Evolutionary conservation across 305 asterid species (phyloP).

Genomic region (Lippia alba): DNA sequence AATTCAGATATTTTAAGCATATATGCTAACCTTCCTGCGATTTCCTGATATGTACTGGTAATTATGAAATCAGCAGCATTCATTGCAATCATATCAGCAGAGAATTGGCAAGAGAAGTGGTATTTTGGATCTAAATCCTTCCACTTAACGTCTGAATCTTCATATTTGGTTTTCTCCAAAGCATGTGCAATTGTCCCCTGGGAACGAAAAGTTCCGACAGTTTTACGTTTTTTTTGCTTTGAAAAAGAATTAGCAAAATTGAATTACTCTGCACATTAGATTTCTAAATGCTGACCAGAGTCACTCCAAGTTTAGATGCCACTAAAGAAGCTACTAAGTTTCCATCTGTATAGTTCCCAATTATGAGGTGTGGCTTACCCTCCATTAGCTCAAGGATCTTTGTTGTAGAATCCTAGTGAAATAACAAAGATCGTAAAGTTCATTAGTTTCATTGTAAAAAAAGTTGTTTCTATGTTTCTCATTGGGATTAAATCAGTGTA

Average conservation of each 20-base stretch:
- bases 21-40: slow-evolving; percentile 71
- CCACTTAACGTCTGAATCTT: slow-evolving; percentile 72
- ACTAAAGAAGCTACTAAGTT: slow-evolving; percentile 74
- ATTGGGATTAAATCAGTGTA: too few relatives aligned
- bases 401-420: slow-evolving; percentile 61
- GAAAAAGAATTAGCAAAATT: background rate
- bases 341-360: slow-evolving; percentile 83
- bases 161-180: slow-evolving; percentile 76
- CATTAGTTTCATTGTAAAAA: slow-evolving; percentile 18
- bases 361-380: slow-evolving; percentile 75
- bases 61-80: slow-evolving; percentile 74
- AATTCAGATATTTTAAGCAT: slow-evolving; percentile 9
- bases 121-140: slow-evolving; percentile 61
- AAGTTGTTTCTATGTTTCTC: too few relatives aligned
- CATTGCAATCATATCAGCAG: slow-evolving; percentile 79
- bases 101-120: slow-evolving; percentile 79
- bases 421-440: slow-evolving; percentile 18
- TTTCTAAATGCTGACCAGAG: slow-evolving; percentile 51
- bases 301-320: slow-evolving; percentile 69
- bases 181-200: slow-evolving; percentile 92
- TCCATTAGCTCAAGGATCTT: slow-evolving; percentile 69
- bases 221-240: slow-evolving; percentile 8
- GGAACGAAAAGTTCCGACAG: background rate
- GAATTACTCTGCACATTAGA: slow-evolving; percentile 7
- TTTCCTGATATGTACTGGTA: slow-evolving; percentile 82